Conservation (phyloP, 2,329 filamentous ascomycete genomes). For the Sporothrix protearum region DNA sequence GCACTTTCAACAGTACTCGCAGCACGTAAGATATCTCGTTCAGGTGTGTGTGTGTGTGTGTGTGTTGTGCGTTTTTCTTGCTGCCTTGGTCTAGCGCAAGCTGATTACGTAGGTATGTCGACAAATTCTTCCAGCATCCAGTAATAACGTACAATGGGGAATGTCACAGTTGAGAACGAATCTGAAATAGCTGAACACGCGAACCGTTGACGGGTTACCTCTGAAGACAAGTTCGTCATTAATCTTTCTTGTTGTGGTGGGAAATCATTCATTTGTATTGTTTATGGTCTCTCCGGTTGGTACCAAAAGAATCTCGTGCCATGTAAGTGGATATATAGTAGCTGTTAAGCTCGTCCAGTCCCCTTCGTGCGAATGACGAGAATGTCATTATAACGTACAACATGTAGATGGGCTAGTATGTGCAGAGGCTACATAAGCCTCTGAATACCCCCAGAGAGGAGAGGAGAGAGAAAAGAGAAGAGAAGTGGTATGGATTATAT, state of each 20-base stretch:
- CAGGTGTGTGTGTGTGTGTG: background rate
- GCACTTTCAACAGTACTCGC: background rate
- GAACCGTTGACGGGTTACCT: background rate
- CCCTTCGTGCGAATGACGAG: background rate
- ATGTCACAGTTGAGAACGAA: background rate
- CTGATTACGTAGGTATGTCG: slow-evolving; percentile 11
- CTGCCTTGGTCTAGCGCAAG: slow-evolving; percentile 2
- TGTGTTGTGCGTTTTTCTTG: background rate
- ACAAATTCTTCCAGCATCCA: background rate
- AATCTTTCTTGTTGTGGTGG: background rate
- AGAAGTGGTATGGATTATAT: background rate
- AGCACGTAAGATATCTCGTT: too few relatives aligned
- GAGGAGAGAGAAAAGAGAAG: background rate
- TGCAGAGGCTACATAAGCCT: background rate
- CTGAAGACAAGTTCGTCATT: background rate
- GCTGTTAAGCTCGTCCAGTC: background rate
- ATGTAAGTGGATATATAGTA: background rate
- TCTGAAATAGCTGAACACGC: background rate
- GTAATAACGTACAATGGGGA: background rate
- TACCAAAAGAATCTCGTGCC: background rate
- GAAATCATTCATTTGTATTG: background rate
- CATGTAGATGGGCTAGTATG: background rate
- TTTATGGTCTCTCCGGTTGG: background rate
- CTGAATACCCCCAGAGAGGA: background rate
- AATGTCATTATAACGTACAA: background rate